Conservation (phyloP, 2,329 filamentous ascomycete species). For the Colletotrichum sp. region DNA sequence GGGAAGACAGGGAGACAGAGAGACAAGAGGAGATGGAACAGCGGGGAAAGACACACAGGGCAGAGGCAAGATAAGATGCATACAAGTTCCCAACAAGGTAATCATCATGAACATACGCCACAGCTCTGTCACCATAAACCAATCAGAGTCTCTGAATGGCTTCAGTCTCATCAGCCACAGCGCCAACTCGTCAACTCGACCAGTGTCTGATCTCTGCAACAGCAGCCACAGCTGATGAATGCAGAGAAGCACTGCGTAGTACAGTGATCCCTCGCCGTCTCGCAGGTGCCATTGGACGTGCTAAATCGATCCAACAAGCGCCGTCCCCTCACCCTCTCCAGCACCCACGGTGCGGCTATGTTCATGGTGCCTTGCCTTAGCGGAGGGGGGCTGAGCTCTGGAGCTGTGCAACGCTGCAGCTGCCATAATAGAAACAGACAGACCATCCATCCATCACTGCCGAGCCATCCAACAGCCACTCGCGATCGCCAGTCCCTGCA, state of each 20-base stretch:
- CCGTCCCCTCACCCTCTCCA: not conserved
- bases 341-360: not conserved
- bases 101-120: not conserved
- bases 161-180: not conserved
- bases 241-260: not conserved
- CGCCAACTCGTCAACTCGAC: not conserved
- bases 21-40: not conserved
- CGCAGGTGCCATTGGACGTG: not conserved
- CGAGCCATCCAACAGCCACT: not conserved
- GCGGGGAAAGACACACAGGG: not conserved
- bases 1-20: not conserved
- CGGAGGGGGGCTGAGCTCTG: constrained; percentile 7
- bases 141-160: not conserved
- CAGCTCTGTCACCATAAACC: not conserved
- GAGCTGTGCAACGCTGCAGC: not conserved
- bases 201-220: not conserved
- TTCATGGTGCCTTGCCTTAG: constrained; percentile 1
- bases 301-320: not conserved
- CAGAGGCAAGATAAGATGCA: not conserved
- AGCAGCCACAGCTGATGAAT: not conserved
- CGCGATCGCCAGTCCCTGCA: not conserved
- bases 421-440: constrained; percentile 11
- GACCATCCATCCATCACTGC: not conserved
- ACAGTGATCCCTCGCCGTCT: not conserved
- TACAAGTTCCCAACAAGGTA: not conserved